phyloP scores from a whole-genome alignment of 2,329 filamentous ascomycete species.

The Botrytis pseudocinerea region DNA sequence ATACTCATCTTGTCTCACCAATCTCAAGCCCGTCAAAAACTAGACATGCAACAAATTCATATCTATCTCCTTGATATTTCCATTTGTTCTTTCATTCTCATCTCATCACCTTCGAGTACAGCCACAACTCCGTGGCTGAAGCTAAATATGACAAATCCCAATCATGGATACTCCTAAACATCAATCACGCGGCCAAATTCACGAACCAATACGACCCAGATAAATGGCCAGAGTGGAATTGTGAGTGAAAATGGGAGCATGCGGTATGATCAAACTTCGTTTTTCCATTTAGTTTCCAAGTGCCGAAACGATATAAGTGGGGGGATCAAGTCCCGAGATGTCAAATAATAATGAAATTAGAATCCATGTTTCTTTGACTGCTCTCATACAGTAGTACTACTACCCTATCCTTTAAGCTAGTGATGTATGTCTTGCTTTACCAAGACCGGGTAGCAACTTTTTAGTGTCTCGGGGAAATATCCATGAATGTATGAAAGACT shows the following conservation, averaged over 20 bases:
- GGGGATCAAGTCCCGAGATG: constrained; percentile 3
- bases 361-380: neutral
- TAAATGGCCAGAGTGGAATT: neutral
- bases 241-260: constrained; percentile 1
- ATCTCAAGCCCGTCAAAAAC: neutral
- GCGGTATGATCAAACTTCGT: constrained; percentile 7
- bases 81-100: constrained; percentile 2
- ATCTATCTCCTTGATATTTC: neutral
- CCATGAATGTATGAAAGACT: neutral
- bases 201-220: constrained; percentile 3
- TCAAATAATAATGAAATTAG: neutral
- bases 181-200: constrained; percentile 13
- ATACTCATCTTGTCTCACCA: neutral
- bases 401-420: constrained; percentile 4
- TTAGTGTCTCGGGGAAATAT: constrained; percentile 18
- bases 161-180: neutral
- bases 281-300: neutral
- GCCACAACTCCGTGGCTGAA: constrained; percentile 14
- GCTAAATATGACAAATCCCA: neutral
- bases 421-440: constrained; percentile 18
- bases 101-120: neutral
- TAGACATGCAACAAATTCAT: constrained; percentile 8
- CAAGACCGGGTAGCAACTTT: constrained; percentile 8
- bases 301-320: constrained; percentile 8
- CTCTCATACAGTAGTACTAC: constrained; percentile 1